Percentiles rank a stretch among this genome's conserved stretches.
phyloP scores from a whole-genome alignment of 2,329 filamentous ascomycete species.

The Trichoderma lentiforme region DNA sequence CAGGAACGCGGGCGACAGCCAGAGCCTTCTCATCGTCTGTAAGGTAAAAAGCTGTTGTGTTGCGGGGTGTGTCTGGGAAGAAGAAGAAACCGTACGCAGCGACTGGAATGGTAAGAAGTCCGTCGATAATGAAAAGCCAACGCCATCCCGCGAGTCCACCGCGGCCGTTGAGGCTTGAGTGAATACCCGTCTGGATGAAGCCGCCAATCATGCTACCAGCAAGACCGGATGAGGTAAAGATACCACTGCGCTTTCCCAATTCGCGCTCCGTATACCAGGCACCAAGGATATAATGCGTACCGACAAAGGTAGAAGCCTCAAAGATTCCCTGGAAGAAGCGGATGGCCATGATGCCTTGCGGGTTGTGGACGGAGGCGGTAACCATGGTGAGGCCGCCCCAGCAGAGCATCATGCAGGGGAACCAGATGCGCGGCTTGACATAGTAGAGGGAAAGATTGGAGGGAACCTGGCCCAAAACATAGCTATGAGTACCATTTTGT shows the following conservation, averaged over 20 bases:
- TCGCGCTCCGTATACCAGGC: constrained; percentile 60
- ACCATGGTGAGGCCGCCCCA: constrained; percentile 64
- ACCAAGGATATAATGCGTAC: constrained; percentile 43
- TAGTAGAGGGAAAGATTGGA: constrained; percentile 62
- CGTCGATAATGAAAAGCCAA: constrained; percentile 70
- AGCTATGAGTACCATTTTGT: constrained; percentile 24
- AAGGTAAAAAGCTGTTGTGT: constrained; percentile 43
- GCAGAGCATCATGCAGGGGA: constrained; percentile 59
- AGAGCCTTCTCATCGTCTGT: constrained; percentile 44
- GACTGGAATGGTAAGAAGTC: constrained; percentile 43
- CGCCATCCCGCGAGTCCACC: constrained; percentile 62
- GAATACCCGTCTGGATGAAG: constrained; percentile 61
- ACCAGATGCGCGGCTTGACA: constrained; percentile 60
- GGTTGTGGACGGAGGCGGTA: constrained; percentile 39
- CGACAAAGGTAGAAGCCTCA: constrained; percentile 40
- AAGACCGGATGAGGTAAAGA: constrained; percentile 60
- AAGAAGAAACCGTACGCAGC: constrained; percentile 35
- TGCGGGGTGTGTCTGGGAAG: constrained; percentile 44
- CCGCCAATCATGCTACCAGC: constrained; percentile 53
- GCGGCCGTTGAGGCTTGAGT: constrained; percentile 39
- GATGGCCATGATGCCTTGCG: constrained; percentile 37
- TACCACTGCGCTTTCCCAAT: constrained; percentile 59
- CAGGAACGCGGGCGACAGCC: constrained; percentile 42
- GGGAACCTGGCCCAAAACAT: constrained; percentile 57
- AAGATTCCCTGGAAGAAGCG: constrained; percentile 40